These are phyloP conservation scores for Clarireedia homoeocarpa DNA, from an alignment of 2,329 filamentous ascomycete species.

Conservation along the genomic window DNA sequence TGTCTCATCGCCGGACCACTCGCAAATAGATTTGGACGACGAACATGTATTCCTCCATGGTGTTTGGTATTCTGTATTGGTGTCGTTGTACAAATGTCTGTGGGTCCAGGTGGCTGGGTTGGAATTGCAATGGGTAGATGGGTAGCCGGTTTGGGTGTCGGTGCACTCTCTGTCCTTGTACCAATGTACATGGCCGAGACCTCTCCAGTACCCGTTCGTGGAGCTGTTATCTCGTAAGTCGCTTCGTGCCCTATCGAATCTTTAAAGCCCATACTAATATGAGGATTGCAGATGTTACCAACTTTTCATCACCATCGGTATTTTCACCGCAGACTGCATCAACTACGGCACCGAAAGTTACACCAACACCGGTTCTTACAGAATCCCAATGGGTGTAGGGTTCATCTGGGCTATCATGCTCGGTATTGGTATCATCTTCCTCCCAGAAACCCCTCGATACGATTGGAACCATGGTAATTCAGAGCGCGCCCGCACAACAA, in stretches of 20 bases:
- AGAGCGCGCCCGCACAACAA: slow-evolving; percentile 41
- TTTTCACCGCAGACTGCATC: slow-evolving; percentile 48
- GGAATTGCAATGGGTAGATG: slow-evolving; percentile 56
- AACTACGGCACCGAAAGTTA: slow-evolving; percentile 40
- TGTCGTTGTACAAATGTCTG: slow-evolving; percentile 57
- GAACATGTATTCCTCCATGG: slow-evolving; percentile 44
- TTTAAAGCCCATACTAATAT: slow-evolving; percentile 16
- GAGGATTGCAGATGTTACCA: slow-evolving; percentile 49
- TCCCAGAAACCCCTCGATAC: slow-evolving; percentile 52
- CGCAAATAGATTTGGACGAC: slow-evolving; percentile 54
- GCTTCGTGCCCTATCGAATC: no score
- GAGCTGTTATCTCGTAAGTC: slow-evolving; percentile 49
- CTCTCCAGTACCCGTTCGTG: slow-evolving; percentile 53
- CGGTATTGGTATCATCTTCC: slow-evolving; percentile 42
- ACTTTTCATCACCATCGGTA: slow-evolving; percentile 65
- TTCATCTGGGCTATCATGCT: slow-evolving; percentile 46
- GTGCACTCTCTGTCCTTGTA: slow-evolving; percentile 56
- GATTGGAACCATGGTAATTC: slow-evolving; percentile 40
- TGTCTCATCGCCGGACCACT: slow-evolving; percentile 67
- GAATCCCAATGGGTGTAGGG: slow-evolving; percentile 51
- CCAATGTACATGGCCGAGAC: slow-evolving; percentile 62
- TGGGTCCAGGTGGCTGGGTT: slow-evolving; percentile 48
- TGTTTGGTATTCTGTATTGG: slow-evolving; percentile 56
- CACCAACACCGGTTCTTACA: slow-evolving; percentile 44
- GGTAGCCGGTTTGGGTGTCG: slow-evolving; percentile 59